Percentiles rank a stretch among this genome's conserved stretches.
Evolutionary conservation across 2,329 filamentous ascomycete species (phyloP).

Genomic region (Penicillium digitatum): DNA sequence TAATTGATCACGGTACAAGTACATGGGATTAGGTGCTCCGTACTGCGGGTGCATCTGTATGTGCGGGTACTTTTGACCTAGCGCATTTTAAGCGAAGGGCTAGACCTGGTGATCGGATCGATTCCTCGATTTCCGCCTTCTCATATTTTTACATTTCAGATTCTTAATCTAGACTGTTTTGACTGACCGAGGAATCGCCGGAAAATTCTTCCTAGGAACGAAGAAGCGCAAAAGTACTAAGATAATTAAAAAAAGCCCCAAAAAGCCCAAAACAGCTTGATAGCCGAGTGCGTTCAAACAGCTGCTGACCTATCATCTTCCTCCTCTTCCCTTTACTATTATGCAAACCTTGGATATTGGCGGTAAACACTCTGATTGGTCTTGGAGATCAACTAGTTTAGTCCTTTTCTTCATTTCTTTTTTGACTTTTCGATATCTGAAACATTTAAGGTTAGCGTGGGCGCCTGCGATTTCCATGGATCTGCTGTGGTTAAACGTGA

Average conservation of each 20-base stretch:
- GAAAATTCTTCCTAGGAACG: not conserved
- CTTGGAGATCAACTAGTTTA: not conserved
- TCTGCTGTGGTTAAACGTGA: not conserved
- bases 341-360: not conserved
- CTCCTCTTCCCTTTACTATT: constrained; percentile 7
- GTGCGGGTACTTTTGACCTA: not conserved
- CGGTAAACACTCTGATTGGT: constrained; percentile 4
- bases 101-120: not conserved
- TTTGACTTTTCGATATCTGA: constrained; percentile 8
- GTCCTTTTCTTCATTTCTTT: not conserved
- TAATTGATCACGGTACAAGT: too few species aligned
- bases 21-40: not conserved
- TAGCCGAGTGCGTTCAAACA: not conserved
- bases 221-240: not conserved
- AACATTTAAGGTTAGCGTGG: constrained; percentile 9
- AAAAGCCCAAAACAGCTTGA: not conserved
- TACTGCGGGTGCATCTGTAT: not conserved
- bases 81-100: not conserved
- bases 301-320: not conserved
- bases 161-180: not conserved
- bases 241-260: too few species aligned
- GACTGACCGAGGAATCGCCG: not conserved
- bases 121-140: not conserved
- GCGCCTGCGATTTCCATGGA: constrained; percentile 1
- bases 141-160: not conserved